Evolutionary conservation across 2,329 filamentous ascomycete genomes (phyloP).

Genomic region (Talaromyces sp.): DNA sequence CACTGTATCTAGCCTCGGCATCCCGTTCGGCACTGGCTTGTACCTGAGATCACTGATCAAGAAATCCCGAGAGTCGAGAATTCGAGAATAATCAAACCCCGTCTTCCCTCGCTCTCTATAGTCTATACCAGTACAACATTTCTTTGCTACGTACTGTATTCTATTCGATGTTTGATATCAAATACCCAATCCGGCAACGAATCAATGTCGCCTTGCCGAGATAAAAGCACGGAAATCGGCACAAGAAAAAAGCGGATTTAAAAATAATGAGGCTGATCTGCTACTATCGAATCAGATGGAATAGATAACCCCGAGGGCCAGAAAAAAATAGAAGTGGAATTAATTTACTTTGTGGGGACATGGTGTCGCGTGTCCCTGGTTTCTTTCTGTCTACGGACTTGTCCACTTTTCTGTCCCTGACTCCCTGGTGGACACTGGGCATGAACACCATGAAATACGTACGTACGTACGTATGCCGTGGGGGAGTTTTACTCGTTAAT

Average conservation of each 20-base stretch:
- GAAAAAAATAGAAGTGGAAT: too few relatives aligned
- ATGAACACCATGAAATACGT: conserved; percentile 1
- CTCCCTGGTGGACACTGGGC: too few relatives aligned
- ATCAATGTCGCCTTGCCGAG: too few relatives aligned
- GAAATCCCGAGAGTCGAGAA: background rate
- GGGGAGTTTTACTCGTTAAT: too few relatives aligned
- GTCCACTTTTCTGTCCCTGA: too few relatives aligned
- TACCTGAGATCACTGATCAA: background rate
- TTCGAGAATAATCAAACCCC: background rate
- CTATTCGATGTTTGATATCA: too few relatives aligned
- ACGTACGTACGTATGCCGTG: background rate
- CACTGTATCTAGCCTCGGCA: background rate
- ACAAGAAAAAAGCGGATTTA: background rate
- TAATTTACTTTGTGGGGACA: background rate
- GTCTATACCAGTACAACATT: too few relatives aligned
- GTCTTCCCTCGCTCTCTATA: background rate
- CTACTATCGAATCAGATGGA: background rate
- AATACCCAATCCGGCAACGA: background rate
- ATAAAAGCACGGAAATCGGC: background rate
- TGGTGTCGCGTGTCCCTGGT: background rate
- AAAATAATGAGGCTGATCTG: background rate
- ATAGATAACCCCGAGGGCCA: background rate
- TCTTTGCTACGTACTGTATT: too few relatives aligned
- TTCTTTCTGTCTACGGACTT: too few relatives aligned
- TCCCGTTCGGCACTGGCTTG: background rate